Base-by-base conservation (phyloP, 805 yeast genomes). In the Pichia scutulata region DNA sequence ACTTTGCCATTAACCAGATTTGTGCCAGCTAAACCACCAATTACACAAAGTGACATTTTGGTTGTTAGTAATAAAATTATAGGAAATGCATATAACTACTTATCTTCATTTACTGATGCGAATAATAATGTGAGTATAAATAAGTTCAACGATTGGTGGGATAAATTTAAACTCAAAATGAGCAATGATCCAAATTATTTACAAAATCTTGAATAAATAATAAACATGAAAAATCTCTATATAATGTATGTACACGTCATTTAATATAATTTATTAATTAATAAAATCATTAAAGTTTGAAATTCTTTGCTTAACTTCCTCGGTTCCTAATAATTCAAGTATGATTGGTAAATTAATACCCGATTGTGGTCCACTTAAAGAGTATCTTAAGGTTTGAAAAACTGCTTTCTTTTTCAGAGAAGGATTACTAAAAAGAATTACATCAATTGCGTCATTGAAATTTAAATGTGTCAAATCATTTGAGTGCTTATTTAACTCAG, bases 91-190 rank as follows among this genome's bases (percentile, higher is more conserved):
- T 93, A 92, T 68, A 90, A 93, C 63, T 93, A 78, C 63, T 68
- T 92, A 45, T 81, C 95, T 2, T 87, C 97, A n/a, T 92, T 90
- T 63, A 77, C 89, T 8, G 96, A 89, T 61, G 64, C 70, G 6
- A 72, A 77, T 22, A 95, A 96, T 2, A 87, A 81, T 57, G 97
- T 92, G 3, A 85, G 90, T 3, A 86, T 92, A 62, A 86, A 84
- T 60, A 85, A 81, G 41, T 92, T 92, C 60, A 95, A 92, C 63
- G 84, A 78, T 40, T 92, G 99, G 99, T 88, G 99, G 99, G 82
- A 77, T 56, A 90, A 89, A 67, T 92, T 93, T 69, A 86, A 79
- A 64, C 68, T 77, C 7, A 83, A 85, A 61, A 60, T 93, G 52
- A 75, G 79, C 12, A 86, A 84, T 53, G 95, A 92, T 62, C 97